These are phyloP conservation scores for Thielaviopsis populi DNA, from an alignment of 2,329 filamentous ascomycete species.

Conservation along the genomic window DNA sequence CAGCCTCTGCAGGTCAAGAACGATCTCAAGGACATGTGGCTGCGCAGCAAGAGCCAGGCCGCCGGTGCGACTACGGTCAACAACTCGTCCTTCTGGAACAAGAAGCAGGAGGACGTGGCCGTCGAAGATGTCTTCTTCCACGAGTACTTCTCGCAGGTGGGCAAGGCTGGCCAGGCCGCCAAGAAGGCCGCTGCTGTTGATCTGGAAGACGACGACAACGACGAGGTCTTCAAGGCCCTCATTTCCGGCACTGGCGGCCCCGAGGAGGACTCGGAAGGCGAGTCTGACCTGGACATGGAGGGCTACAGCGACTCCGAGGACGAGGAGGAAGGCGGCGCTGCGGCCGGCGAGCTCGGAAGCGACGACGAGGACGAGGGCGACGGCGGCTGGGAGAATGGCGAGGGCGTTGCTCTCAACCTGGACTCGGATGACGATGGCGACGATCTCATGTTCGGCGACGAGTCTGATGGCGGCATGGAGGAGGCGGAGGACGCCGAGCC, in stretches of 20 bases:
- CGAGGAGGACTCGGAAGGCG: slow-evolving; percentile 51
- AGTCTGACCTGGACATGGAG: slow-evolving; percentile 36
- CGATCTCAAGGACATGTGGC: slow-evolving; percentile 40
- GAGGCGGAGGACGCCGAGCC: slow-evolving; percentile 49
- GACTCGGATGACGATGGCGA: slow-evolving; percentile 16
- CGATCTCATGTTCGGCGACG: slow-evolving; percentile 30
- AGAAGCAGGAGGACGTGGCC: slow-evolving; percentile 73
- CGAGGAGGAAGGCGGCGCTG: slow-evolving; percentile 35
- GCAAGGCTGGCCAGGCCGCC: slow-evolving; percentile 43
- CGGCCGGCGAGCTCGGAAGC: slow-evolving; percentile 30
- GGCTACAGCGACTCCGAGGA: slow-evolving; percentile 36
- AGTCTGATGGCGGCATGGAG: slow-evolving; percentile 34
- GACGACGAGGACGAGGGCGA: slow-evolving; percentile 34
- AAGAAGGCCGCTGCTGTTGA: slow-evolving; percentile 31
- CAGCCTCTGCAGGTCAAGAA: slow-evolving; percentile 55
- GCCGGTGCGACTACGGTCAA: slow-evolving; percentile 45
- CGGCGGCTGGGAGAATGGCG: slow-evolving; percentile 29
- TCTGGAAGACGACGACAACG: slow-evolving; percentile 36
- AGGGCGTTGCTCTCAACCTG: slow-evolving; percentile 16
- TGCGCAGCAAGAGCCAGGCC: slow-evolving; percentile 35
- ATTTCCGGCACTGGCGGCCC: slow-evolving; percentile 62
- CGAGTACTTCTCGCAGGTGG: slow-evolving; percentile 72
- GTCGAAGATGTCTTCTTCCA: slow-evolving; percentile 97
- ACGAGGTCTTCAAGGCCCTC: slow-evolving; percentile 79
- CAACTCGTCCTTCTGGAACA: slow-evolving; percentile 78